Conservation (phyloP, 179 eudicot genomes). For the Camellia oleifera region DNA sequence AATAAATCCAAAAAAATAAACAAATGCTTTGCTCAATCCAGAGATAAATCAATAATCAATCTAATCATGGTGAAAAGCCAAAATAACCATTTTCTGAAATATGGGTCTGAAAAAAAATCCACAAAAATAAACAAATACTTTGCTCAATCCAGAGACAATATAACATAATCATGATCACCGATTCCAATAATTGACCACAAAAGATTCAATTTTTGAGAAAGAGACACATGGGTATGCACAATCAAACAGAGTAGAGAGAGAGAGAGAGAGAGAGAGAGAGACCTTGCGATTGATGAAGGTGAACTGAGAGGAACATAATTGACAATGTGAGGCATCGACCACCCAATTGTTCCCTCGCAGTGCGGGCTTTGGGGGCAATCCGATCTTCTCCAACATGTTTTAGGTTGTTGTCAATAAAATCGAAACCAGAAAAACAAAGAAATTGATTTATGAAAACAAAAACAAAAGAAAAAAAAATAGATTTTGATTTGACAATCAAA, state of each 20-base stretch:
- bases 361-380: slow-evolving; percentile 84
- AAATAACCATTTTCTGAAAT: background rate
- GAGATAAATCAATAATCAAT: background rate
- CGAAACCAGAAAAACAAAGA: background rate
- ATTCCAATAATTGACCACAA: slow-evolving; percentile 1
- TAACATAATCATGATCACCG: background rate
- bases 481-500: background rate
- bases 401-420: background rate
- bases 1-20: background rate
- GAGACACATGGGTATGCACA: background rate
- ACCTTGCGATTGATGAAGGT: slow-evolving; percentile 99
- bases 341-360: slow-evolving; percentile 87
- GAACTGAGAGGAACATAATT: slow-evolving; percentile 82
- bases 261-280: background rate
- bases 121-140: background rate
- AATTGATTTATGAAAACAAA: background rate
- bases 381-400: slow-evolving; percentile 89
- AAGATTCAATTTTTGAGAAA: background rate
- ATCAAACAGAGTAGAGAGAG: background rate
- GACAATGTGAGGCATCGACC: slow-evolving; percentile 87
- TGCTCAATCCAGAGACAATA: background rate
- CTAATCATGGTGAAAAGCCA: background rate
- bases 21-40: background rate
- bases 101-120: background rate
- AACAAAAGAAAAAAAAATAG: no score